phyloP scores from a whole-genome alignment of 2,329 filamentous ascomycete species.

The Cadophora sp. region DNA sequence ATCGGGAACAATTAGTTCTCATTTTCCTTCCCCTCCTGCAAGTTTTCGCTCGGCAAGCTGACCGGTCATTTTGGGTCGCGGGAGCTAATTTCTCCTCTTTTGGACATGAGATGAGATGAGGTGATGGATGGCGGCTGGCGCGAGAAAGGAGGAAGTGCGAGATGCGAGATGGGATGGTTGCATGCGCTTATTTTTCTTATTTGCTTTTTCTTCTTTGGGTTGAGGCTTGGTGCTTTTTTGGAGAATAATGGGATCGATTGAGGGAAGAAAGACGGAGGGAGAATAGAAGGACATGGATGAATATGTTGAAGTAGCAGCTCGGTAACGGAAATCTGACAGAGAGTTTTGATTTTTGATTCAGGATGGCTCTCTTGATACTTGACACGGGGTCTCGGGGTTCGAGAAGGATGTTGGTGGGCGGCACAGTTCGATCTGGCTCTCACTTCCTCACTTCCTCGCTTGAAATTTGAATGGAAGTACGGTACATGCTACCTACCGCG shows the following conservation, averaged over 20 bases:
- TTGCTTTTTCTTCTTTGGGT: background rate
- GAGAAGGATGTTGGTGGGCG: background rate
- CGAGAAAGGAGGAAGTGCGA: background rate
- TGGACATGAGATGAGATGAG: background rate
- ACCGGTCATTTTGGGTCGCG: background rate
- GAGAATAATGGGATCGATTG: too few species aligned
- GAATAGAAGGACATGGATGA: background rate
- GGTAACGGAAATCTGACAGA: background rate
- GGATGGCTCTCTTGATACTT: background rate
- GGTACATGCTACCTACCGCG: background rate
- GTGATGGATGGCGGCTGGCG: background rate
- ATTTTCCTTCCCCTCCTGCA: background rate
- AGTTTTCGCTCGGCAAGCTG: background rate
- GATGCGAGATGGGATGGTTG: background rate
- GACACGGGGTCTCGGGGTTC: background rate
- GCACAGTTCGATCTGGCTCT: background rate
- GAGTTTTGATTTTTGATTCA: background rate
- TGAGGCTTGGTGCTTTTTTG: background rate
- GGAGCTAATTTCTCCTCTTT: background rate
- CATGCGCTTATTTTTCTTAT: conserved; percentile 2
- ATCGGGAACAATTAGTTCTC: conserved; percentile 18
- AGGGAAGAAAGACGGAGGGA: background rate
- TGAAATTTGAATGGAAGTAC: background rate
- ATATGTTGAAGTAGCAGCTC: background rate
- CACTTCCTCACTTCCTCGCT: background rate